Conservation (phyloP, 441 rosid species). For the Syzygium syzygioides region DNA sequence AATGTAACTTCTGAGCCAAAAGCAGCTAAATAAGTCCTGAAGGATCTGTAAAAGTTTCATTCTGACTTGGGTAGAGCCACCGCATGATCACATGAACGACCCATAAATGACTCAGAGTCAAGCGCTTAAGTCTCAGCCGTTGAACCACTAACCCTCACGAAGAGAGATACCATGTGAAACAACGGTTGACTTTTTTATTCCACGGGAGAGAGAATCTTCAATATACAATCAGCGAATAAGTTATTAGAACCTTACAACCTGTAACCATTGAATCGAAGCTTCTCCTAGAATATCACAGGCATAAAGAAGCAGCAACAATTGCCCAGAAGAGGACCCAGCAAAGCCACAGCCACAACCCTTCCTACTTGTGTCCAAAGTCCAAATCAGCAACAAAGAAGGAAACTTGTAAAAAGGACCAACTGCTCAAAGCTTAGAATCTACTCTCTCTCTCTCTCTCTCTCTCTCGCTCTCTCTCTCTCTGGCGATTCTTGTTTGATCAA, state of each 20-base stretch:
- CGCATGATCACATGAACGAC: background rate
- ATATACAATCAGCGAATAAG: background rate
- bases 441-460: slow-evolving; percentile 12
- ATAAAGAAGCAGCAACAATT: background rate
- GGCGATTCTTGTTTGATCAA: background rate
- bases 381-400: background rate
- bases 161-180: background rate
- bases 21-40: background rate
- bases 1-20: background rate
- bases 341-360: background rate
- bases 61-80: background rate
- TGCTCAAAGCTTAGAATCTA: slow-evolving; percentile 31
- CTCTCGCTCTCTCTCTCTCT: background rate
- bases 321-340: background rate
- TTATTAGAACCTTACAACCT: background rate
- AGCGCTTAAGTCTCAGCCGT: background rate
- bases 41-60: background rate
- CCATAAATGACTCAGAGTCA: background rate
- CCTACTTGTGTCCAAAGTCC: background rate
- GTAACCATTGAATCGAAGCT: background rate
- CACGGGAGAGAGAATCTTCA: background rate
- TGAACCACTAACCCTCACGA: background rate
- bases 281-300: background rate
- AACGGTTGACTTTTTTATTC: background rate
- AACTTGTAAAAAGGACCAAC: slow-evolving; percentile 23